Base-by-base conservation (phyloP, 805 yeast genomes). In the Kluyveromyces lactis region DNA sequence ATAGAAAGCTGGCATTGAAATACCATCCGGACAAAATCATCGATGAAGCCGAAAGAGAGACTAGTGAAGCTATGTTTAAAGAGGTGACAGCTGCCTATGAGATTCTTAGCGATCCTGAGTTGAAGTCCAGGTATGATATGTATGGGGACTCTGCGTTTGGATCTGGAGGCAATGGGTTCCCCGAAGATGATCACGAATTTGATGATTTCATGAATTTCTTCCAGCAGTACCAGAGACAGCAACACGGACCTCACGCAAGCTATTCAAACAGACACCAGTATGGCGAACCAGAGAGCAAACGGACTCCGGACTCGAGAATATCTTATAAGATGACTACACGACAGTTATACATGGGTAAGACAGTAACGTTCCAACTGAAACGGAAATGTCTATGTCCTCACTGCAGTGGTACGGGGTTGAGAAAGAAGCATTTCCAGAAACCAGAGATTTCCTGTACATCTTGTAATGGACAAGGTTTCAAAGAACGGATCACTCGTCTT, bases 11-110 rank as follows among this genome's bases (percentile, higher is more conserved):
- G 36, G 97, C 97, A 9, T 68, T 90, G 29, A 67, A 69, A 43
- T 75, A 79, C 51, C 97, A 90, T 61, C 97, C 97, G 0, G 97
- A 90, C 60, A 90, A 92, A 56, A 87, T 77, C 1, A 57, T 75
- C 0, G 30, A 27, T 27, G 76, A 73, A 8, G 77, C 76, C 17
- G 60, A 63, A 36, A 68, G 92, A 43, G 80, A 69, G 12, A 74
- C 67, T 15, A 83, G 95, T 3, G 97, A 86, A 60, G 66, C 72
- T 45, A 74, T 71, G 54, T 90, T 90, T 63, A 90, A 90, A 58
- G 89, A 81, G 50, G 75, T 90, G 42, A 73, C 81, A 15, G 82
- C 81, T 44, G 97, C 97, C 0, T 90, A 90, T 57, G 95, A 86
- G 55, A 66, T 82, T 3, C 63, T 90, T 42, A 75, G 77, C 21